Conservation (phyloP, 2,329 filamentous ascomycete genomes). For the Achaetomium macrosporum region DNA sequence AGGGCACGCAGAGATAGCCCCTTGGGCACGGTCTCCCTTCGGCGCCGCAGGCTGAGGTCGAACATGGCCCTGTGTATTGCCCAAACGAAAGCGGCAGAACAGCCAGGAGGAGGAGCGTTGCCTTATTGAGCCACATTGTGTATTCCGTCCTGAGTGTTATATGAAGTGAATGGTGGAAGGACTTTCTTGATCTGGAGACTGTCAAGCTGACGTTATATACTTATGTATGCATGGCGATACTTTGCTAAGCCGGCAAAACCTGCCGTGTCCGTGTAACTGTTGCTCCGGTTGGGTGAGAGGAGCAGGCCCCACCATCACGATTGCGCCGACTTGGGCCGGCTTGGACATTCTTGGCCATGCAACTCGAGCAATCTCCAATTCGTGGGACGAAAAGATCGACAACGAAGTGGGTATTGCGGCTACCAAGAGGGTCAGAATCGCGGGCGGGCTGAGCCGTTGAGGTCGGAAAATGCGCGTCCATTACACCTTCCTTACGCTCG, state of each 20-base stretch:
- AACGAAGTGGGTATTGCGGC: too few relatives aligned
- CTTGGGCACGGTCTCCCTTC: slow-evolving; percentile 15
- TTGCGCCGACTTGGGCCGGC: slow-evolving; percentile 10
- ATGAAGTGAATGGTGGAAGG: neutral
- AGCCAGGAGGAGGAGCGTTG: slow-evolving; percentile 6
- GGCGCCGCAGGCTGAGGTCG: slow-evolving; percentile 15
- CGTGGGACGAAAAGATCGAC: neutral
- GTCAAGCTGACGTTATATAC: too few relatives aligned
- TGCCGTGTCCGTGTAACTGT: too few relatives aligned
- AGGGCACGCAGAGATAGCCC: slow-evolving; percentile 23
- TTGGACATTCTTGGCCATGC: neutral
- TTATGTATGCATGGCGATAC: too few relatives aligned
- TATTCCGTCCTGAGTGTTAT: too few relatives aligned
- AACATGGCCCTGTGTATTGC: slow-evolving; percentile 23
- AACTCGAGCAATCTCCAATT: neutral
- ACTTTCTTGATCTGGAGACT: too few relatives aligned
- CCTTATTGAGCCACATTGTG: slow-evolving; percentile 13
- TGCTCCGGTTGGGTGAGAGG: too few relatives aligned
- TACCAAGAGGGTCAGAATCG: too few relatives aligned
- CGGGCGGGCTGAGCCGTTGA: too few relatives aligned
- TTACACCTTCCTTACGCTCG: too few relatives aligned
- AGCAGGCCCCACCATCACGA: neutral
- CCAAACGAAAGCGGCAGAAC: slow-evolving; percentile 8
- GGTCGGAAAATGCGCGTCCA: too few relatives aligned
- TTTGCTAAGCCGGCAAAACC: too few relatives aligned